Conservation (phyloP, 768 basidiomycete species). For the Rhizopogon vulgaris region DNA sequence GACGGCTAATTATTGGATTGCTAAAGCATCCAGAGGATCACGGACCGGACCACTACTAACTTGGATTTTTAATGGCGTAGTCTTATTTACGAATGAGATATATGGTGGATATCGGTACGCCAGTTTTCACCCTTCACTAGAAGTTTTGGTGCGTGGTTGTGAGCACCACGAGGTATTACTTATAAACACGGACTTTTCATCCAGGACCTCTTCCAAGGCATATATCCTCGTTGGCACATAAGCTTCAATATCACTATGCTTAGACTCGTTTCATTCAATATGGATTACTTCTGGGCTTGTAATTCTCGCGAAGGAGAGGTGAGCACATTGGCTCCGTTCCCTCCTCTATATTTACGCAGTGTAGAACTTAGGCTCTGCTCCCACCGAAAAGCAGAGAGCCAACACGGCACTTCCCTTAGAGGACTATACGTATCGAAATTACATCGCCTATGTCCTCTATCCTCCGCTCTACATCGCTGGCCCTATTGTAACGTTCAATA, state of each 20-base stretch:
- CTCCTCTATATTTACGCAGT: slow-evolving; percentile 3
- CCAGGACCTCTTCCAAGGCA: slow-evolving; percentile 63
- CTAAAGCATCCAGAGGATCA: slow-evolving; percentile 37
- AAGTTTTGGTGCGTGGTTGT: slow-evolving; percentile 48
- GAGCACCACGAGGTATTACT: not conserved
- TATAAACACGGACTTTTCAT: slow-evolving; percentile 4
- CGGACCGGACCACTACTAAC: slow-evolving; percentile 47
- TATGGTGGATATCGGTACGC: slow-evolving; percentile 70
- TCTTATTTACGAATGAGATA: slow-evolving; percentile 75
- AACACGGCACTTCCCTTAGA: slow-evolving; percentile 45
- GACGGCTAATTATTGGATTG: slow-evolving; percentile 59
- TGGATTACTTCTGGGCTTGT: slow-evolving; percentile 89
- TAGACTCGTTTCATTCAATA: slow-evolving; percentile 84
- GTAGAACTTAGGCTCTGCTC: slow-evolving; percentile 21
- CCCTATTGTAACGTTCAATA: slow-evolving; percentile 94
- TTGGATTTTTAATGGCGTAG: slow-evolving; percentile 70
- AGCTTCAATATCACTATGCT: slow-evolving; percentile 96
- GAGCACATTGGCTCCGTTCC: slow-evolving; percentile 10
- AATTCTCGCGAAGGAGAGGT: slow-evolving; percentile 38
- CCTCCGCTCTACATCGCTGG: slow-evolving; percentile 94
- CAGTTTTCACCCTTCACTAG: slow-evolving; percentile 46
- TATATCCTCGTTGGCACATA: slow-evolving; percentile 90
- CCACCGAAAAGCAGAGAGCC: slow-evolving; percentile 58
- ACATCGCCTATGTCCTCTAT: slow-evolving; percentile 83
- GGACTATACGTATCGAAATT: slow-evolving; percentile 65